phyloP scores from a whole-genome alignment of 2,329 filamentous ascomycete species.

The Monilinia fructigena region DNA sequence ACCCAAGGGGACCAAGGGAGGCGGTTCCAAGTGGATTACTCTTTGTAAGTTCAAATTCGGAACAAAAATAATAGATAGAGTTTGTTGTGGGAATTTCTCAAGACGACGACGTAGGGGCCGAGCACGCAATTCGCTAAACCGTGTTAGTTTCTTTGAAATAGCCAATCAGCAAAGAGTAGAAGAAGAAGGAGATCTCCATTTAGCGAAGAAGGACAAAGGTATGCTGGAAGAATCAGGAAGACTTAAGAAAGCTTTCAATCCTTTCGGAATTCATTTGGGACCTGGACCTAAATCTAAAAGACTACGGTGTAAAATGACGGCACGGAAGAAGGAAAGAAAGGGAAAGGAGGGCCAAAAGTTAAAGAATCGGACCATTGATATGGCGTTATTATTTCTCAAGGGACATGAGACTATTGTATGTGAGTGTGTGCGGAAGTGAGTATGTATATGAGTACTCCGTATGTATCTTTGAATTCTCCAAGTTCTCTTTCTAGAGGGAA shows the following conservation, averaged over 20 bases:
- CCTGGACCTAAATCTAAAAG: not conserved
- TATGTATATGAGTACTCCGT: no score
- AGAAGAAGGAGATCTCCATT: conserved; percentile 4
- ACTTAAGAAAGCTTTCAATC: not conserved
- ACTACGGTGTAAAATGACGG: not conserved
- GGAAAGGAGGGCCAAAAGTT: not conserved
- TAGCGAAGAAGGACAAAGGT: not conserved
- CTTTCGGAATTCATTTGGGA: not conserved
- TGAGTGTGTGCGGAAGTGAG: no score
- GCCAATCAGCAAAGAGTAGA: conserved; percentile 1
- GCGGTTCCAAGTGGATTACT: not conserved
- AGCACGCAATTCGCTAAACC: conserved; percentile 19
- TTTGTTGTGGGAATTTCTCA: conserved; percentile 2
- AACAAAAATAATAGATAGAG: not conserved
- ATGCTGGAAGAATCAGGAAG: no score
- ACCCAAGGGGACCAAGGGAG: not conserved
- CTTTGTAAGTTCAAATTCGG: not conserved
- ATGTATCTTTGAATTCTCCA: not conserved
- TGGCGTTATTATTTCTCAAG: no score
- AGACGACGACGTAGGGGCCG: conserved; percentile 5
- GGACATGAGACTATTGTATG: not conserved
- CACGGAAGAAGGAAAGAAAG: not conserved
- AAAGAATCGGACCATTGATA: not conserved
- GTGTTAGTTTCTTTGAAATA: not conserved
- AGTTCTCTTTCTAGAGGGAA: not conserved